A percentile compares a stretch with the other conserved stretches of the same genome.
phyloP scores from a whole-genome alignment of 345 rosid genomes.

The Populus davidiana region DNA sequence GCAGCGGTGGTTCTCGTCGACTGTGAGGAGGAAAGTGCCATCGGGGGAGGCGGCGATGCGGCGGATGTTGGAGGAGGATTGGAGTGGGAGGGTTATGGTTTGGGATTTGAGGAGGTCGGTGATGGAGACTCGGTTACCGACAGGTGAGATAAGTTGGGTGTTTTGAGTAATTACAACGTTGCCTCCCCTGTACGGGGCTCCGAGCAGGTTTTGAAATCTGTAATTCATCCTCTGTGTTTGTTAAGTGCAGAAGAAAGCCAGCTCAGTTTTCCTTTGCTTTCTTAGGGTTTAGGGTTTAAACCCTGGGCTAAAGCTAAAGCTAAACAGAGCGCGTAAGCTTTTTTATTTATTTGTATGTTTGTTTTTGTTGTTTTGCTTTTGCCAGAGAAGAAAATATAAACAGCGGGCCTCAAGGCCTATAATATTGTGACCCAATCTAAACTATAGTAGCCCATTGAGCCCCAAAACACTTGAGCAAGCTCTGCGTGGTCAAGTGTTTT shows the following conservation, averaged over 20 bases:
- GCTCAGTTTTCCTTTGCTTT: not conserved
- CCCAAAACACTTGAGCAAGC: not conserved
- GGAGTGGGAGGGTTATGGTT: slow-evolving; percentile 58
- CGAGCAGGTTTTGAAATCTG: slow-evolving; percentile 77
- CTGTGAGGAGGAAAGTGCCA: slow-evolving; percentile 68
- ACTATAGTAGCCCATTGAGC: not conserved
- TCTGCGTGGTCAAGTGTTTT: not conserved
- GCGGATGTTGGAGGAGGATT: slow-evolving; percentile 63
- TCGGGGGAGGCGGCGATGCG: slow-evolving; percentile 78
- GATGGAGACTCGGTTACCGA: slow-evolving; percentile 86
- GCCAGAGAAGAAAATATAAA: not conserved
- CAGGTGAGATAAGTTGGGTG: slow-evolving; percentile 71
- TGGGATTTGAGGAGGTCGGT: slow-evolving; percentile 81
- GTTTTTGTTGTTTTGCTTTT: not conserved
- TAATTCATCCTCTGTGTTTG: slow-evolving; percentile 52
- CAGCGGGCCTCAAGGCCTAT: not conserved
- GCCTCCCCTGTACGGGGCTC: slow-evolving; percentile 93
- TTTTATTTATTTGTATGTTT: too few relatives aligned
- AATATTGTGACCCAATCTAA: not conserved
- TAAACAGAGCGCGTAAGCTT: too few relatives aligned
- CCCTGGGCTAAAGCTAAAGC: not conserved
- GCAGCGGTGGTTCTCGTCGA: slow-evolving; percentile 76
- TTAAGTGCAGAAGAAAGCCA: not conserved
- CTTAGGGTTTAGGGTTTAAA: not conserved
- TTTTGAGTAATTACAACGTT: slow-evolving; percentile 58